These are phyloP conservation scores for Ilyonectria mors-panacis DNA, from an alignment of 2,329 filamentous ascomycete genomes.

Conservation along the genomic window DNA sequence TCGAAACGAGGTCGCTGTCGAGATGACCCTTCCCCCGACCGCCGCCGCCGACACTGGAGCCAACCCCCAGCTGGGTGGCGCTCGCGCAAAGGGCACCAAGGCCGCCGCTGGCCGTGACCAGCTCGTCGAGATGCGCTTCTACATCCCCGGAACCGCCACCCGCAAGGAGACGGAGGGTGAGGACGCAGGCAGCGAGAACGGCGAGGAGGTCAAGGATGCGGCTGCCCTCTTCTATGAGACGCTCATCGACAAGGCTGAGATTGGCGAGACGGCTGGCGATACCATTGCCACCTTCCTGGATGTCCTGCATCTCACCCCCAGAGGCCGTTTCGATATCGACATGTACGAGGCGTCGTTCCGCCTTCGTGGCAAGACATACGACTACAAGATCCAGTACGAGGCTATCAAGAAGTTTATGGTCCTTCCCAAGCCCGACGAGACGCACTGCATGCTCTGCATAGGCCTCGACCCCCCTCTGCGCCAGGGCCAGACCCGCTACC, in stretches of 20 bases:
- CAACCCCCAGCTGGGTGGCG: conserved; percentile 82
- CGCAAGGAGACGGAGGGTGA: conserved; percentile 80
- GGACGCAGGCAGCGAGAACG: conserved; percentile 75
- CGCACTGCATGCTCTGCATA: conserved; percentile 94
- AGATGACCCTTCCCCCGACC: conserved; percentile 85
- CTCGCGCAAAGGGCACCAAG: conserved; percentile 85
- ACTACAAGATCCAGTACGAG: conserved; percentile 99
- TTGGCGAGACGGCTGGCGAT: conserved; percentile 98
- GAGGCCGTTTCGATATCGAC: conserved; percentile 99
- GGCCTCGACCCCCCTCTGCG: conserved; percentile 95
- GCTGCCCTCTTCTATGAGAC: conserved; percentile 99
- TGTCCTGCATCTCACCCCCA: conserved; percentile 95
- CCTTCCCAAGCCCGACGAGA: conserved; percentile 97
- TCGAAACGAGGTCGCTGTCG: conserved; percentile 97
- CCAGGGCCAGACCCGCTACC: conserved; percentile 97
- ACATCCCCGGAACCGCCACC: conserved; percentile 92
- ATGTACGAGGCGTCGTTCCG: conserved; percentile 99
- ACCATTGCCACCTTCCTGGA: conserved; percentile 98
- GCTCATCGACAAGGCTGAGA: conserved; percentile 98
- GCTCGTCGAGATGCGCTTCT: conserved; percentile 98
- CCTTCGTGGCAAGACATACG: conserved; percentile 97
- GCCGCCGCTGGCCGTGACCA: conserved; percentile 91
- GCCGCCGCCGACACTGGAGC: conserved; percentile 79
- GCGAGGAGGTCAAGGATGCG: conserved; percentile 87
- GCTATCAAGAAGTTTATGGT: conserved; percentile 99